A percentile compares a stretch with the other conserved stretches of the same genome.
Evolutionary conservation across 495 filamentous ascomycete species (phyloP).

Genomic region (Tetracladium setigerum): DNA sequence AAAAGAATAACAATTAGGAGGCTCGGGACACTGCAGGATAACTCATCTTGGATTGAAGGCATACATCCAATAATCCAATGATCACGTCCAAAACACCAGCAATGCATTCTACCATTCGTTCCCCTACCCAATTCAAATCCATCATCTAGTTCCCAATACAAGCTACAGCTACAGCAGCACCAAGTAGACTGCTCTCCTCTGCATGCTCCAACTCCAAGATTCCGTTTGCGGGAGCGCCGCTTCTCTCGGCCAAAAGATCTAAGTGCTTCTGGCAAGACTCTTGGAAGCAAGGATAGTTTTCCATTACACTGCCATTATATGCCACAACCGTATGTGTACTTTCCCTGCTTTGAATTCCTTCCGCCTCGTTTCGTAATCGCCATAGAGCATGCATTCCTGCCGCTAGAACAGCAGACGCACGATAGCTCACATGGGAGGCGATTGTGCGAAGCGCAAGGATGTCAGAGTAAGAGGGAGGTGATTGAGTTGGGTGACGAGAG

Average conservation of each 20-base stretch:
- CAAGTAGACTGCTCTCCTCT: constrained; percentile 53
- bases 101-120: too few species aligned
- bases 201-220: constrained; percentile 45
- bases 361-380: constrained; percentile 44
- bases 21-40: too few species aligned
- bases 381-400: constrained; percentile 55
- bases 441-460: constrained; percentile 44
- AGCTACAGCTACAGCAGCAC: constrained; percentile 53
- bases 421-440: constrained; percentile 46
- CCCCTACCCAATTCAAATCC: too few species aligned
- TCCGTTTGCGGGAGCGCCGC: constrained; percentile 19
- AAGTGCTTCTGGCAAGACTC: constrained; percentile 41
- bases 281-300: constrained; percentile 54
- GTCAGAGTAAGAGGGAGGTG: constrained; percentile 36
- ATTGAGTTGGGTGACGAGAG: constrained; percentile 34
- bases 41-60: too few species aligned
- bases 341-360: constrained; percentile 19
- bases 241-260: constrained; percentile 33
- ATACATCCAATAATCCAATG: too few species aligned
- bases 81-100: too few species aligned
- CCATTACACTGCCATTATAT: constrained; percentile 58
- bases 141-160: constrained; percentile 23
- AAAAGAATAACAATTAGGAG: too few species aligned
- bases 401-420: constrained; percentile 56
- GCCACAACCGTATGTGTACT: constrained; percentile 36